Evolutionary conservation across 257 asterid genomes (phyloP).

Genomic region (Solanum ahanhuiri): DNA sequence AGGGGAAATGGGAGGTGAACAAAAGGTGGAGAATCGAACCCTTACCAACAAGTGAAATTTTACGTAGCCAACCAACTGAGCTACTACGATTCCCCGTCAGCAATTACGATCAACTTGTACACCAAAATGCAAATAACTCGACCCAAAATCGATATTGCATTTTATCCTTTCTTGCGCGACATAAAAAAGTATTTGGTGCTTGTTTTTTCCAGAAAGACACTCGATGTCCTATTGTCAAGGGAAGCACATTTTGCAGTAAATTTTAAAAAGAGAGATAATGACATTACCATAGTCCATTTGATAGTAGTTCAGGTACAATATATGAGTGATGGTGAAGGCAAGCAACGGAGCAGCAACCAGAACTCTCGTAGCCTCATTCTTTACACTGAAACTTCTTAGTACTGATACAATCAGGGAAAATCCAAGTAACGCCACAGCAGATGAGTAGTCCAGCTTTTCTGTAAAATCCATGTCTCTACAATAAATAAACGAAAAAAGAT

Average conservation of each 20-base stretch:
- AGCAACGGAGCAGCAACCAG: slow-evolving; percentile 79
- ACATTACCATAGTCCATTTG: slow-evolving; percentile 50
- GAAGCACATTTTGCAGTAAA: not conserved
- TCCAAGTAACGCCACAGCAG: slow-evolving; percentile 69
- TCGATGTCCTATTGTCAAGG: not conserved
- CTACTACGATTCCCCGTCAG: rapidly evolving
- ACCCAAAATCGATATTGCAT: not conserved
- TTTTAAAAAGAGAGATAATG: not conserved
- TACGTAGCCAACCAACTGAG: not conserved
- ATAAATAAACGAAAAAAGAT: not conserved
- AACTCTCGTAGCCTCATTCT: slow-evolving; percentile 74
- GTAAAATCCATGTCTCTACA: slow-evolving; percentile 84
- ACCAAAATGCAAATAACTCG: not conserved
- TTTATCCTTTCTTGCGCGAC: not conserved
- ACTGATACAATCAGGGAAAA: slow-evolving; percentile 58
- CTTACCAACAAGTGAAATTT: not conserved
- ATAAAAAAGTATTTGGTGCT: not conserved
- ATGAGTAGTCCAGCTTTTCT: slow-evolving; percentile 70
- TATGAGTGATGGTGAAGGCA: slow-evolving; percentile 62
- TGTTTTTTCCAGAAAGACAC: not conserved
- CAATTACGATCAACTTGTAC: not conserved
- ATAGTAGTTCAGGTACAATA: slow-evolving; percentile 64
- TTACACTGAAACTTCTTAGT: slow-evolving; percentile 53
- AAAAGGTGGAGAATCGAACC: not conserved
- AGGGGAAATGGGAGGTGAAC: not conserved